Evolutionary conservation across 768 basidiomycete species (phyloP).

Genomic region (Lactarius sanguifluus): DNA sequence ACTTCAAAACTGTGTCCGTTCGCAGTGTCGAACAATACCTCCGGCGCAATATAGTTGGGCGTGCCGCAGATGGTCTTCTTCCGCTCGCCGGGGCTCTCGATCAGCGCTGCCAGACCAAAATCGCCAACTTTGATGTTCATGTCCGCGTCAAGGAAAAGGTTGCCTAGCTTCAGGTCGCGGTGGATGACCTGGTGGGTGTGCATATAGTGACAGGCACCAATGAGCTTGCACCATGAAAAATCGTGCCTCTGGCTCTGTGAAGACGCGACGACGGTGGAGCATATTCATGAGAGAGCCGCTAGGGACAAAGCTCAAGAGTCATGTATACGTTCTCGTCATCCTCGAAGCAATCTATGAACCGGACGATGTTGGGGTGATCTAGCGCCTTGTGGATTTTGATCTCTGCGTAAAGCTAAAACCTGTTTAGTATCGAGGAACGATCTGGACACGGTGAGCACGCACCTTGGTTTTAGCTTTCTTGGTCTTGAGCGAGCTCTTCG

Average conservation of each 20-base stretch:
- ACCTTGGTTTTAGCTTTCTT: slow-evolving; percentile 99
- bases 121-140: slow-evolving; percentile 98
- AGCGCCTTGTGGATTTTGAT: slow-evolving; percentile 96
- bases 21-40: slow-evolving; percentile 92
- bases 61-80: slow-evolving; percentile 99
- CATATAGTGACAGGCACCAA: slow-evolving; percentile 97
- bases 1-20: slow-evolving; percentile 99
- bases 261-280: slow-evolving; percentile 80
- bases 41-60: slow-evolving; percentile 98
- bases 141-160: slow-evolving; percentile 84
- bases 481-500: slow-evolving; percentile 87
- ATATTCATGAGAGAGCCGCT: slow-evolving; percentile 91
- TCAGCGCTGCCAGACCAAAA: slow-evolving; percentile 94
- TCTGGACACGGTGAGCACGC: slow-evolving; percentile 22
- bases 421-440: not conserved
- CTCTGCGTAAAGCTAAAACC: slow-evolving; percentile 86
- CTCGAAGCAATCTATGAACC: slow-evolving; percentile 93
- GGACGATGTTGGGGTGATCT: slow-evolving; percentile 88
- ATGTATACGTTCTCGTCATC: slow-evolving; percentile 96
- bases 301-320: slow-evolving; percentile 88
- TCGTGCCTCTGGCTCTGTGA: slow-evolving; percentile 90
- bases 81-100: slow-evolving; percentile 93
- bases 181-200: slow-evolving; percentile 96
- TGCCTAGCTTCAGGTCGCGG: slow-evolving; percentile 94
- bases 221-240: slow-evolving; percentile 92